Base-by-base conservation (phyloP, 305 asterid species). In the Fraxinus greggii region DNA sequence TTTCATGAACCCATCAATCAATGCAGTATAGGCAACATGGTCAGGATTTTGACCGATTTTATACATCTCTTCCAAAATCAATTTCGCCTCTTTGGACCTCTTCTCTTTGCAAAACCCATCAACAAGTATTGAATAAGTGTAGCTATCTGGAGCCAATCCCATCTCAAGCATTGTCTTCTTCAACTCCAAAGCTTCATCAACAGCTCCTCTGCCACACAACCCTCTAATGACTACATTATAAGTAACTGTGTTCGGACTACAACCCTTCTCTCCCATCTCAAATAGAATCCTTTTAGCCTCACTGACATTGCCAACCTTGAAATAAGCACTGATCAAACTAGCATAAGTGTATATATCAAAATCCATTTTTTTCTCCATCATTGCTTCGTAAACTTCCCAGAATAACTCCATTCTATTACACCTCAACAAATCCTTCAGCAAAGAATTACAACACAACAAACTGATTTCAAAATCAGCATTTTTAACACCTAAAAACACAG, bases 401-500 rank as follows among this genome's bases (percentile, higher is more conserved):
- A 94, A 91, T 86, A 91, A 84, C 82, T 89, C 95, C 91, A 86
- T 83, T 78, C 83, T 92, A 85, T 88, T 89, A 76, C 88, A 76
- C 83, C 80, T 91, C 83, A 92, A 81, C 84, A 93, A 87, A 83
- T 93, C 98, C 80, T 90, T 93, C 91, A 93, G 78, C 89, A 93
- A 87, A 31, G 95, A 88, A 90, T 94, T 94, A 86, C 97, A 92
- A 85, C 98, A 91, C 89, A 94, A 79, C 87, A 92, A 86, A 88
- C 94, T 93, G 32, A 92, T 91, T 31, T 21, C 72, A 86, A 86
- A 81, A 17, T 86, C 86, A 21, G 83, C 75, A 67, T 85, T 89
- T 78, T 83, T 84, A 83, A 86, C 83, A 73, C 89, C 93, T 83
- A 87, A 85, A 87, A 94, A 88, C 77, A 90, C 91, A 45, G 86